phyloP scores from a whole-genome alignment of 1,284 basidiomycete species.

The Tilletia horrida region DNA sequence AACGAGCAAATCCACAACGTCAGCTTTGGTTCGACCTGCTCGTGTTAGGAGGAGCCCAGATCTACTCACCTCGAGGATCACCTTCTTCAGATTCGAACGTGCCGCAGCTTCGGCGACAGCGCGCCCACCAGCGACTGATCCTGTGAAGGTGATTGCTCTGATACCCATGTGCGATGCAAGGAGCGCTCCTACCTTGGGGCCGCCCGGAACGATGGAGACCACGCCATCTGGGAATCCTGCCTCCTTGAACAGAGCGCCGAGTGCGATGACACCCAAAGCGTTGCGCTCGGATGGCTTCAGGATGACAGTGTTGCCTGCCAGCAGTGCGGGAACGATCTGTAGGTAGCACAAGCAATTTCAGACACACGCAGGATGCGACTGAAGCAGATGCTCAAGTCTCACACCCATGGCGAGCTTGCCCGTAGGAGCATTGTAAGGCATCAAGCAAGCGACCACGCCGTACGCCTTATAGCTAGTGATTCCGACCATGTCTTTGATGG shows the following conservation, averaged over 20 bases:
- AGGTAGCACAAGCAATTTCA: too few species aligned
- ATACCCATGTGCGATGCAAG: neutral
- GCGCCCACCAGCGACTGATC: slow-evolving; percentile 26
- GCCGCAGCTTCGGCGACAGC: slow-evolving; percentile 22
- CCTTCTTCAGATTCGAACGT: slow-evolving; percentile 58
- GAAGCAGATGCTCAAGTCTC: neutral
- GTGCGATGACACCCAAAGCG: neutral
- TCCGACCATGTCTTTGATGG: neutral
- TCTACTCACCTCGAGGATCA: slow-evolving; percentile 62
- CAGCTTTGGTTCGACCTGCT: too few species aligned
- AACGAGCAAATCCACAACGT: too few species aligned
- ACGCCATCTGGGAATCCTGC: neutral
- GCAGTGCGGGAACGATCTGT: slow-evolving; percentile 1
- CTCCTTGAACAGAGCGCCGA: neutral
- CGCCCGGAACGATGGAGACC: neutral
- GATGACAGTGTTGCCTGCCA: neutral
- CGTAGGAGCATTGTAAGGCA: neutral
- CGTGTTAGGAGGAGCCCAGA: neutral
- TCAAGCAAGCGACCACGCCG: neutral
- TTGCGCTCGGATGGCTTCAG: neutral
- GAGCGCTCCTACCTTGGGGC: slow-evolving; percentile 21
- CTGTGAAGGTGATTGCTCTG: slow-evolving; percentile 43
- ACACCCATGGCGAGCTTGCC: slow-evolving; percentile 4
- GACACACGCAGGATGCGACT: too few species aligned
- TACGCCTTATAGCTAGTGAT: neutral